Evolutionary conservation across 1,139 yeast species (phyloP).

Genomic region (Pichia sp.): DNA sequence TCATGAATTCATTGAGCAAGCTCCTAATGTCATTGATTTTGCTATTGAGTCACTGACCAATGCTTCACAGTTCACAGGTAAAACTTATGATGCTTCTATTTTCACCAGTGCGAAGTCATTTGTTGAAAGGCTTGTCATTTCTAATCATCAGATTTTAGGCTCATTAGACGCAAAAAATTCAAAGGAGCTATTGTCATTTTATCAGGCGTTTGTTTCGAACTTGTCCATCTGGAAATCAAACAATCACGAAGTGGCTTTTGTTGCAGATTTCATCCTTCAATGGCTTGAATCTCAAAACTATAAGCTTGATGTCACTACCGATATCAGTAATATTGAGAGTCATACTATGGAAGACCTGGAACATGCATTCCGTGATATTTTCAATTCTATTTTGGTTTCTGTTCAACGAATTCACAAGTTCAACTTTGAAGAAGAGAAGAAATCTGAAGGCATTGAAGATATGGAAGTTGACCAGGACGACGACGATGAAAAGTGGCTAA

Average conservation of each 20-base stretch:
- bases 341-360: slow-evolving; percentile 39
- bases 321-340: slow-evolving; percentile 21
- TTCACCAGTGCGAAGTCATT: slow-evolving; percentile 13
- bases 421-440: slow-evolving; percentile 26
- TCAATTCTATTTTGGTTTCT: slow-evolving; percentile 57
- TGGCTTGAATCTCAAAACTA: slow-evolving; percentile 31
- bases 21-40: slow-evolving; percentile 46
- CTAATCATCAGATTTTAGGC: slow-evolving; percentile 7
- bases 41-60: slow-evolving; percentile 32
- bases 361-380: slow-evolving; percentile 39
- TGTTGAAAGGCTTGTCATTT: slow-evolving; percentile 2
- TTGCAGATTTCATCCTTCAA: slow-evolving; percentile 37
- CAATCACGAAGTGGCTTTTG: slow-evolving; percentile 32
- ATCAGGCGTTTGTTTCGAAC: slow-evolving; percentile 17
- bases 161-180: slow-evolving; percentile 9
- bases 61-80: slow-evolving; percentile 16
- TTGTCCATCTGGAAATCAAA: slow-evolving; percentile 29
- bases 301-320: slow-evolving; percentile 23
- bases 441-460: background rate
- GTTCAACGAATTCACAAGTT: slow-evolving; percentile 49
- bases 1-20: slow-evolving; percentile 27
- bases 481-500: slow-evolving; percentile 64
- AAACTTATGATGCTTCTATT: slow-evolving; percentile 7
- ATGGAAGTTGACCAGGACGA: slow-evolving; percentile 11
- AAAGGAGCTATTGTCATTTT: slow-evolving; percentile 9